These are phyloP conservation scores for Eucalyptus marginata DNA, from an alignment of 345 rosid species.

Conservation along the genomic window DNA sequence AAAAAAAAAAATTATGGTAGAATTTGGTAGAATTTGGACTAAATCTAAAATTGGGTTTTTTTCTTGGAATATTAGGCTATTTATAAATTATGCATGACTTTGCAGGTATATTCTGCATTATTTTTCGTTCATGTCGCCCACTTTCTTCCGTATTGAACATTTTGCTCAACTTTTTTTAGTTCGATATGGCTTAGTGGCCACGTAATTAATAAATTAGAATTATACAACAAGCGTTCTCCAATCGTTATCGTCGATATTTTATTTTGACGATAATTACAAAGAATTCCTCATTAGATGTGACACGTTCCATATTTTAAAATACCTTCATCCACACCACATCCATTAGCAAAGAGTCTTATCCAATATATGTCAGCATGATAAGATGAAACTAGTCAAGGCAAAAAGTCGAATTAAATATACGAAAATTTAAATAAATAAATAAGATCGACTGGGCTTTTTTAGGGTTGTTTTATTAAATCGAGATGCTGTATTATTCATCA, in stretches of 20 bases:
- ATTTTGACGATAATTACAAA: neutral
- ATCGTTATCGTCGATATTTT: neutral
- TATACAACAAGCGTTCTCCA: neutral
- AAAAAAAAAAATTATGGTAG: too few species aligned
- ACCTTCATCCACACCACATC: neutral
- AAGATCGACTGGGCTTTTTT: neutral
- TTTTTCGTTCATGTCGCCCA: neutral
- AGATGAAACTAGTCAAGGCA: fast-evolving
- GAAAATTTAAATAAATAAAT: neutral
- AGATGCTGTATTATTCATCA: neutral
- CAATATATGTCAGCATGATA: neutral
- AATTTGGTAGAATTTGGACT: too few species aligned
- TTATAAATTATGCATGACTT: neutral
- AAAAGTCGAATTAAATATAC: neutral
- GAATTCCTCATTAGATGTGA: neutral
- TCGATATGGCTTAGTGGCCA: neutral
- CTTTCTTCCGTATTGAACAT: neutral
- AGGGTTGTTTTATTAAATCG: neutral
- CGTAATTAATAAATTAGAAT: neutral
- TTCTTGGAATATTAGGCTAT: neutral
- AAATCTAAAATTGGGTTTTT: too few species aligned
- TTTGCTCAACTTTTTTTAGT: neutral
- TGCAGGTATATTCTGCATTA: neutral
- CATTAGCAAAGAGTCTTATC: neutral
- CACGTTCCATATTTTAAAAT: neutral